Conservation (phyloP, 805 yeast species). For the Cyberlindnera euphorbiiphila region DNA sequence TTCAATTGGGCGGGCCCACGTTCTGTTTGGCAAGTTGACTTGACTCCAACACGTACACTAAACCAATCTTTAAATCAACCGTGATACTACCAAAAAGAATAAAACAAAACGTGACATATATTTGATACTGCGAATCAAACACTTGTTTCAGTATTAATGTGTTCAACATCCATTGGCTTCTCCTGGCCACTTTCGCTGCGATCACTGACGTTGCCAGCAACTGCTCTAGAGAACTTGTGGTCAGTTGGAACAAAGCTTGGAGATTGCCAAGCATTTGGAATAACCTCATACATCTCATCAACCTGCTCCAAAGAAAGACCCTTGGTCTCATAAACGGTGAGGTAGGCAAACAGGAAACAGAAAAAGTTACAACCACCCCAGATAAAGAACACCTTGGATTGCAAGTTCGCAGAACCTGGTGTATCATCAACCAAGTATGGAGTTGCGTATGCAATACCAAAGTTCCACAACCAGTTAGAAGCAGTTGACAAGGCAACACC, state of each 20-base stretch:
- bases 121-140: too few species aligned
- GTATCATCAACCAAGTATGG: constrained; percentile 69
- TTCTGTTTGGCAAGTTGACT: too few species aligned
- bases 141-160: constrained; percentile 7
- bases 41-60: too few species aligned
- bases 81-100: too few species aligned
- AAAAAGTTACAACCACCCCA: constrained; percentile 69
- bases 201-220: constrained; percentile 7
- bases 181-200: constrained; percentile 5
- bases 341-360: constrained; percentile 53
- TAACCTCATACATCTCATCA: constrained; percentile 48
- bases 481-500: constrained; percentile 70
- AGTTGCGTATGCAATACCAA: constrained; percentile 71
- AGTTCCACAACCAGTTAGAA: constrained; percentile 77
- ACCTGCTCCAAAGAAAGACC: constrained; percentile 66
- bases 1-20: too few species aligned
- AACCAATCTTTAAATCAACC: too few species aligned
- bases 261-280: constrained; percentile 35
- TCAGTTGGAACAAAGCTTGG: constrained; percentile 30
- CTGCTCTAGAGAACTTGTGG: constrained; percentile 29
- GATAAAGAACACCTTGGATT: constrained; percentile 63
- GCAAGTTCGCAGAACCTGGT: constrained; percentile 54
- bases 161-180: constrained; percentile 3
- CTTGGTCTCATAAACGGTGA: constrained; percentile 60
- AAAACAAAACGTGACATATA: too few species aligned